Evolutionary conservation across 2,329 filamentous ascomycete genomes (phyloP).

Genomic region (Fusarium metavorans): DNA sequence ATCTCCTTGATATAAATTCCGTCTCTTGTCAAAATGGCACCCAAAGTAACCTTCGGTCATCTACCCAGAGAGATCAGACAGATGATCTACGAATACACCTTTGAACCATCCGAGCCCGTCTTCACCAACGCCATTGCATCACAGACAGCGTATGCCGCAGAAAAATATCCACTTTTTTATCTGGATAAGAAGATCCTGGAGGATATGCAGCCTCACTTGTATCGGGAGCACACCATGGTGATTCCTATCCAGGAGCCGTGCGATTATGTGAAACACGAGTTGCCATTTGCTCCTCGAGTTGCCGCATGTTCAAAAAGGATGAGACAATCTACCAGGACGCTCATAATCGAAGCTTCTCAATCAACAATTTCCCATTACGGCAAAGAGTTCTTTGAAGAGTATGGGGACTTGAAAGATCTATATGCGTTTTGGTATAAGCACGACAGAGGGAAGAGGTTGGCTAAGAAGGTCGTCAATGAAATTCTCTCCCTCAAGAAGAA

Average conservation of each 20-base stretch:
- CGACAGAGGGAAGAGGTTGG: neutral
- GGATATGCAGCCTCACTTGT: neutral
- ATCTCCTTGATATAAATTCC: neutral
- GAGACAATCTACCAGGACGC: neutral
- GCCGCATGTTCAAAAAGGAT: neutral
- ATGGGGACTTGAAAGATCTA: neutral
- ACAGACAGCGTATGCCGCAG: neutral
- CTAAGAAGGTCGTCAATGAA: neutral
- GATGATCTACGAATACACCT: neutral
- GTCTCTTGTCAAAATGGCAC: neutral
- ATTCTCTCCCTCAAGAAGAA: neutral
- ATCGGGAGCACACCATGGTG: neutral
- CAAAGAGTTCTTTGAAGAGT: neutral
- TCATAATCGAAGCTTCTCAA: neutral
- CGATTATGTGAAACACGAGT: neutral
- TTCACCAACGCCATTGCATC: neutral
- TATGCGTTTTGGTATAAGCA: neutral
- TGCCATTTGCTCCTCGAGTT: neutral
- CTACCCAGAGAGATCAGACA: neutral
- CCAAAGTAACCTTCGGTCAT: neutral
- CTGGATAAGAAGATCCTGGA: neutral
- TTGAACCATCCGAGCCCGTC: neutral
- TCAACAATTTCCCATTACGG: neutral
- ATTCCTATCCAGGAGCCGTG: neutral
- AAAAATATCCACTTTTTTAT: neutral